Evolutionary conservation across 306 rosid species (phyloP).

Genomic region (Inga leiocalycina): DNA sequence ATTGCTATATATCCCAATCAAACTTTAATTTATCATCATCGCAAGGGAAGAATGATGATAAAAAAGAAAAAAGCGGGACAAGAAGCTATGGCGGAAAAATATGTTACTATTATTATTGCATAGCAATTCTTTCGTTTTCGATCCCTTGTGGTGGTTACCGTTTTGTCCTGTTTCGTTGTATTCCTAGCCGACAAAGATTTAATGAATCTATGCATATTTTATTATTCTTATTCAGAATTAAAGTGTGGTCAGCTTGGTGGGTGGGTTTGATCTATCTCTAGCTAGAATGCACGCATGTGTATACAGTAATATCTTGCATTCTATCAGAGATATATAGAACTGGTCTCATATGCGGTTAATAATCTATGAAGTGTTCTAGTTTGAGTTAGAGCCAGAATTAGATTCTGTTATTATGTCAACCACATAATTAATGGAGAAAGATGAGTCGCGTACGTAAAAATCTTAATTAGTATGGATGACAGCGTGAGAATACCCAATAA

Average conservation of each 20-base stretch:
- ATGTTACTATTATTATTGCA: conserved; percentile 23
- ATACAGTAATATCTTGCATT: too few species aligned
- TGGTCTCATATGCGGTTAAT: not conserved
- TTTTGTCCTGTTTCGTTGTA: conserved; percentile 34
- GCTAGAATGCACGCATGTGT: too few species aligned
- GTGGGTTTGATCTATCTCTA: conserved; percentile 6
- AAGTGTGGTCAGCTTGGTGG: not conserved
- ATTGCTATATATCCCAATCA: conserved; percentile 23
- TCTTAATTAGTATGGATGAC: conserved; percentile 13
- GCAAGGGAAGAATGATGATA: not conserved
- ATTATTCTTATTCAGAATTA: conserved; percentile 9
- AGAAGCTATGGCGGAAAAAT: not conserved
- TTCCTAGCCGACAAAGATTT: conserved; percentile 20
- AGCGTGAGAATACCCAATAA: not conserved
- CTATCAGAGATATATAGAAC: not conserved
- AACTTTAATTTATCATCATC: conserved; percentile 22
- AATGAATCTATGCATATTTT: conserved; percentile 23
- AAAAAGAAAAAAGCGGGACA: not conserved
- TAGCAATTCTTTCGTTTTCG: not conserved
- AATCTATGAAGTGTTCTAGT: not conserved
- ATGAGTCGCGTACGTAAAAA: not conserved
- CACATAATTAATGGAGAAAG: not conserved
- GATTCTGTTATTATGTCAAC: conserved; percentile 1
- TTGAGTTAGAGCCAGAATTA: not conserved
- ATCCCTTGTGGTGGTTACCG: conserved; percentile 28